phyloP scores from a whole-genome alignment of 2,329 filamentous ascomycete genomes.

The Arthrobotrys entomopaga region DNA sequence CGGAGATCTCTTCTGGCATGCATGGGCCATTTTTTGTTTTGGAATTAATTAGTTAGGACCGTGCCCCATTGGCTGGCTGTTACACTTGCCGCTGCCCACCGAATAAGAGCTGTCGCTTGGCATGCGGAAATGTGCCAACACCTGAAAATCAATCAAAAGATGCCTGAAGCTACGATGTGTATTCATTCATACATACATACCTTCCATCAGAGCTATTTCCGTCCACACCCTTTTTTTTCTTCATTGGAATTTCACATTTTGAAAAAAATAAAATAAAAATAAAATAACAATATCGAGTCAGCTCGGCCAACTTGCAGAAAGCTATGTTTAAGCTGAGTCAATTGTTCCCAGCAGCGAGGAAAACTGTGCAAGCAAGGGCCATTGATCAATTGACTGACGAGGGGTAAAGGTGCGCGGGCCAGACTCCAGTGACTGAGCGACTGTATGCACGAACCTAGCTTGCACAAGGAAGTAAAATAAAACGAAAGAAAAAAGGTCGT shows the following conservation, averaged over 20 bases:
- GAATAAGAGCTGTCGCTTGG: too few species aligned
- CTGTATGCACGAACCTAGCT: neutral
- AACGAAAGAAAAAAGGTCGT: neutral
- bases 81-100: too few species aligned
- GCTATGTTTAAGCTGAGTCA: slow-evolving; percentile 19
- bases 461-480: too few species aligned
- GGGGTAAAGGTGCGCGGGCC: neutral
- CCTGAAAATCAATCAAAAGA: neutral
- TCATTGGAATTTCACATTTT: neutral
- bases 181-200: too few species aligned
- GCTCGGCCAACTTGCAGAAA: slow-evolving; percentile 18
- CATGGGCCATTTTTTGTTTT: too few species aligned
- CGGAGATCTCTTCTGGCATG: too few species aligned
- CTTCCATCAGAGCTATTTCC: slow-evolving; percentile 14
- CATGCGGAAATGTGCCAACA: too few species aligned
- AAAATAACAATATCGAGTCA: too few species aligned
- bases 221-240: slow-evolving; percentile 8
- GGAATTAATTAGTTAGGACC: too few species aligned
- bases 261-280: neutral
- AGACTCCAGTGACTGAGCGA: neutral
- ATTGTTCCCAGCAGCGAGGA: slow-evolving; percentile 11
- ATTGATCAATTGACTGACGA: neutral
- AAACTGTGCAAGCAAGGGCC: slow-evolving; percentile 10
- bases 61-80: too few species aligned
- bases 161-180: neutral